Base-by-base conservation (phyloP, 108 stramenopile species). In the Halocafeteria seosinensis region DNA sequence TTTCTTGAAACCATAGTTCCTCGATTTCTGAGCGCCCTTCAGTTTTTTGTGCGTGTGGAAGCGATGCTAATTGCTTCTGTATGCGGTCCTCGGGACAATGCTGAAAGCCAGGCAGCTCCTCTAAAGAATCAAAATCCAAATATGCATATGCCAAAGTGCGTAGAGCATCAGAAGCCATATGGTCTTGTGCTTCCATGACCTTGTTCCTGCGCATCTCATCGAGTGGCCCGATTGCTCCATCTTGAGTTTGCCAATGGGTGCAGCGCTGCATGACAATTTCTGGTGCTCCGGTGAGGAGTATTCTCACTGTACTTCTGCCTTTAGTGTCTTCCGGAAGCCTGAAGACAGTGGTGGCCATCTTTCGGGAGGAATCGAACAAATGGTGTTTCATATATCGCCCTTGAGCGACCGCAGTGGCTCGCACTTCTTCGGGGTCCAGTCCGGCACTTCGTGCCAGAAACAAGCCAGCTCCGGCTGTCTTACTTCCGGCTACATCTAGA, bases 261-360 rank as follows among this genome's bases (percentile, higher is more conserved):
- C 96, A 98, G 37, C 93, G 83, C 66, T 85, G 81, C 27, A 95
- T 62, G 11, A 98, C 66, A 50, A 88, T 67, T 74, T 92, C 92
- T 9, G 93, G 88, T 29, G 96, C 96, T 33, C 96, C 96, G 78
- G 95, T 98, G 42, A 95, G 91, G 6, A 90, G 67, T 5, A 98
- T 76, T 5, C 87, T 78, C 73, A 90, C 91, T 32, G 28, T 31
- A 27, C 1, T 1, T n/a, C n/a, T n/a, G 3, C 12, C 4, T 24
- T 64, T 66, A 38, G 72, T 30, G 29, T 53, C 31, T 9, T 8
- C 71, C 27, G 52, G 55, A 21, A 64, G 24, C 37, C 57, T 64
- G 12, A 62, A 51, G 35, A 76, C 71, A 62, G 78, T 63, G 36
- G 65, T 72, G 77, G 74, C 75, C 37, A 60, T 71, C 76, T 81